These are phyloP conservation scores for Colletotrichum lupini DNA, from an alignment of 2,329 filamentous ascomycete genomes.

Conservation along the genomic window DNA sequence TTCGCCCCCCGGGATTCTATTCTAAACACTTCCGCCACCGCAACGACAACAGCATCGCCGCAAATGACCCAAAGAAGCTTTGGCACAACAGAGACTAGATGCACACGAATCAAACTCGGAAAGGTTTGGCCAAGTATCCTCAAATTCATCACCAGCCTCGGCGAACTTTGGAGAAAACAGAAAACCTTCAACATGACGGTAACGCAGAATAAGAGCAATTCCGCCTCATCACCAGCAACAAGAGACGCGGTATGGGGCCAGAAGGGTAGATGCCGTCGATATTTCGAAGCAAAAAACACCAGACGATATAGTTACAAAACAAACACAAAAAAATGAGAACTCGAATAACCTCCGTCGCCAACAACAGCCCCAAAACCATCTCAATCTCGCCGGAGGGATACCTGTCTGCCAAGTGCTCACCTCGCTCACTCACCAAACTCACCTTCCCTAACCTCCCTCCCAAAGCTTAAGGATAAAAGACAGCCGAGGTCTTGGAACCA, in stretches of 20 bases:
- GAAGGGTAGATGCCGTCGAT: too few relatives aligned
- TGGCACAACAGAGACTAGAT: too few relatives aligned
- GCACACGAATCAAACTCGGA: too few relatives aligned
- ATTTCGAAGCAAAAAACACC: neutral
- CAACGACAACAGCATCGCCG: too few relatives aligned
- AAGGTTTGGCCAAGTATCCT: too few relatives aligned
- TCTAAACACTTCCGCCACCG: too few relatives aligned
- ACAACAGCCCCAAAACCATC: neutral
- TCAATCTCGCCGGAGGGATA: neutral
- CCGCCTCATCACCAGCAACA: neutral
- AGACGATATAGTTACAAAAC: neutral
- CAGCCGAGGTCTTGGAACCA: neutral
- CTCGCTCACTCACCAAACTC: neutral
- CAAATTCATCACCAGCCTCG: too few relatives aligned
- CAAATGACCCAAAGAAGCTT: too few relatives aligned
- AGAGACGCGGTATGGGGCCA: neutral
- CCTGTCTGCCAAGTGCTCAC: too few relatives aligned
- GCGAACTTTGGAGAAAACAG: too few relatives aligned
- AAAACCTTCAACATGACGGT: too few relatives aligned
- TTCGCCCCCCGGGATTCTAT: too few relatives aligned
- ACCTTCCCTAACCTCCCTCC: neutral
- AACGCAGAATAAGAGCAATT: neutral
- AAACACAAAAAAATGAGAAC: neutral
- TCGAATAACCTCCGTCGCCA: neutral
- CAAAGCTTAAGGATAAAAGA: neutral